These are phyloP conservation scores for Clarireedia paspali DNA, from an alignment of 2,329 filamentous ascomycete species.

Conservation along the genomic window DNA sequence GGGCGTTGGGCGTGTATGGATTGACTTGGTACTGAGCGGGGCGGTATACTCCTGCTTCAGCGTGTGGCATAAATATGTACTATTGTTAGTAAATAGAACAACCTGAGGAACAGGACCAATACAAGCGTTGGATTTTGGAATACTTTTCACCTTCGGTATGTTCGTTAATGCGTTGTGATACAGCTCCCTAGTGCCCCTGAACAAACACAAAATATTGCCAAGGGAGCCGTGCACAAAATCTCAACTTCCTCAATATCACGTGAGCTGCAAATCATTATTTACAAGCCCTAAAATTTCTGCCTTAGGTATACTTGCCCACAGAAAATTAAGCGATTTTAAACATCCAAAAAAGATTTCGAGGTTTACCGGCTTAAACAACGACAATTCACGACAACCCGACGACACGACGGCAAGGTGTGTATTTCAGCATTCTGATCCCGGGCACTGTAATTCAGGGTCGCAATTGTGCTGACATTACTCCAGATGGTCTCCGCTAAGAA, in stretches of 20 bases:
- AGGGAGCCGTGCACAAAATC: background rate
- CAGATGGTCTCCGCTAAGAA: conserved; percentile 99
- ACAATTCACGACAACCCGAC: conserved; percentile 26
- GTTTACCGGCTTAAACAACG: conserved; percentile 15
- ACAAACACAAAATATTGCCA: too few relatives aligned
- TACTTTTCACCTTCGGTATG: too few relatives aligned
- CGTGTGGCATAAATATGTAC: conserved; percentile 3
- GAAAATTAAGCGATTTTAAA: conserved; percentile 10
- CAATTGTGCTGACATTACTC: conserved; percentile 16
- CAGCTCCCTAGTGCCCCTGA: too few relatives aligned
- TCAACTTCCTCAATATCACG: background rate
- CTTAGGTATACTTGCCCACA: background rate
- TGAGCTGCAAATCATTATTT: background rate
- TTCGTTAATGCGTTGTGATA: too few relatives aligned
- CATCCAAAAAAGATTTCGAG: conserved; percentile 18
- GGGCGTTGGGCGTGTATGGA: background rate
- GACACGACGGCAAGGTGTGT: conserved; percentile 23
- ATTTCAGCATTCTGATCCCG: background rate
- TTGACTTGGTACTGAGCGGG: background rate
- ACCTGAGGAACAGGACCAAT: background rate
- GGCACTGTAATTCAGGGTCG: background rate
- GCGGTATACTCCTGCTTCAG: background rate
- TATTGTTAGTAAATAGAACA: background rate
- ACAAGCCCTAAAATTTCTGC: conserved; percentile 8
- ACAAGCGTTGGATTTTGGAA: background rate